These are phyloP conservation scores for Melanomma pulvis-pyrius DNA, from an alignment of 495 filamentous ascomycete species.

Conservation along the genomic window DNA sequence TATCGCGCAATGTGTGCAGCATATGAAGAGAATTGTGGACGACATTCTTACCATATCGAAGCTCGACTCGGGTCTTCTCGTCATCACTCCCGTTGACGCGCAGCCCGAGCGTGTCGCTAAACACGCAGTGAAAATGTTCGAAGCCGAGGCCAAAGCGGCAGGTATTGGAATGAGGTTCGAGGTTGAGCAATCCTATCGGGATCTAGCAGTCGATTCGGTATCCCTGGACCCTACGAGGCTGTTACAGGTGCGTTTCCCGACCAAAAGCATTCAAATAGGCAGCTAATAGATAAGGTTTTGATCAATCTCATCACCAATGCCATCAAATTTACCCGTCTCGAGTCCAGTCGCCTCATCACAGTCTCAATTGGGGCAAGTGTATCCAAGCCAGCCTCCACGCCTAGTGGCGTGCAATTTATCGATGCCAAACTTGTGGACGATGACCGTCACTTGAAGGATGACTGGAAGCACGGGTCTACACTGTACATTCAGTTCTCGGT, in stretches of 20 bases:
- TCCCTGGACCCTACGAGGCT: constrained; percentile 35
- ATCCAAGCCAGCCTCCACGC: neutral
- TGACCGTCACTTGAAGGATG: constrained; percentile 28
- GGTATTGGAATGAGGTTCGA: constrained; percentile 24
- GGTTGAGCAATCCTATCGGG: constrained; percentile 25
- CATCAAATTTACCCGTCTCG: constrained; percentile 68
- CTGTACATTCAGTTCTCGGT: constrained; percentile 41
- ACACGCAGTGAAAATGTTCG: constrained; percentile 37
- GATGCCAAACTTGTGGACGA: constrained; percentile 1
- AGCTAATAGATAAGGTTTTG: constrained; percentile 40
- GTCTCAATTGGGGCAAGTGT: constrained; percentile 21
- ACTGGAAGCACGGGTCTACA: constrained; percentile 39
- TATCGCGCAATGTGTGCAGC: constrained; percentile 37
- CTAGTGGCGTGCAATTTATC: constrained; percentile 7
- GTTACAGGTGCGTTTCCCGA: constrained; percentile 19
- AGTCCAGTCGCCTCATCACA: constrained; percentile 13
- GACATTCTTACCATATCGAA: constrained; percentile 41
- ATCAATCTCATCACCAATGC: constrained; percentile 78
- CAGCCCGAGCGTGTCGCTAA: constrained; percentile 19
- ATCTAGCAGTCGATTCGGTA: constrained; percentile 24
- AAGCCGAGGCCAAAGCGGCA: constrained; percentile 21
- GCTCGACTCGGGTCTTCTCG: constrained; percentile 38
- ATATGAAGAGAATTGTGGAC: constrained; percentile 41
- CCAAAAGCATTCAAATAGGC: neutral
- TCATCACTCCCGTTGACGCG: constrained; percentile 33